Evolutionary conservation across 495 filamentous ascomycete genomes (phyloP), one percentile per base, ranked within the genome.

Genomic region (Darksidea phi): DNA sequence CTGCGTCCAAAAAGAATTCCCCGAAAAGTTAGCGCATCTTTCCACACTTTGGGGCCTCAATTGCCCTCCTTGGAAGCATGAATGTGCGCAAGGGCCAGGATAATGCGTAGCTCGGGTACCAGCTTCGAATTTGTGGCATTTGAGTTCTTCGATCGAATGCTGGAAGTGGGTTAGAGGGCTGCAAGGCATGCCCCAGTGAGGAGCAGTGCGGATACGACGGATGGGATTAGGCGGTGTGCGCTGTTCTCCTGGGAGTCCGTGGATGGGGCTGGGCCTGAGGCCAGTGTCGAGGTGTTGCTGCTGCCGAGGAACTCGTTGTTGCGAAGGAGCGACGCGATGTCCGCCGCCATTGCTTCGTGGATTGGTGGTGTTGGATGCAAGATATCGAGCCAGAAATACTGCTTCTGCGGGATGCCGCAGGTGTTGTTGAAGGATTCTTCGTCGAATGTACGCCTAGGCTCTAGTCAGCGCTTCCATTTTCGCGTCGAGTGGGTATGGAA

Each of bases 21-120:
- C 41, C 41, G 41, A 43, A 15, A 43, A 43, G 41, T 43, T 43
- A 43, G 41, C 18, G 41, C 41, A n/a, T 43, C 41, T 43, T 43
- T 43, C 41, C 13, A 43, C 41, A 15, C 41, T 43, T 43, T 4
- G 3, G 4, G 4, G 15, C 5, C 41, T 15, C 41, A 43, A 15
- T 15, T 43, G 13, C 41, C 41, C 15, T 43, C 15, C 6, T 43
- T 6, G 41, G 41, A 43, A 43, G 18, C 18, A 20, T 43, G 18
- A 43, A n/a, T 6, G 15, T 6, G 41, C 18, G 15, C 18, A 43
- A 6, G 18, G 13, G 13, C 13, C 18, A 6, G 3, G 13, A 20
- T 38, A 43, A 43, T 20, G 18, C 18, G 41, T 15, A 15, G 4
- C 18, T 43, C 15, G 18, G 7, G 15, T 43, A 10, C 28, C 28